Conservation (phyloP, 1,139 yeast species). For the Hanseniaspora sp. region DNA sequence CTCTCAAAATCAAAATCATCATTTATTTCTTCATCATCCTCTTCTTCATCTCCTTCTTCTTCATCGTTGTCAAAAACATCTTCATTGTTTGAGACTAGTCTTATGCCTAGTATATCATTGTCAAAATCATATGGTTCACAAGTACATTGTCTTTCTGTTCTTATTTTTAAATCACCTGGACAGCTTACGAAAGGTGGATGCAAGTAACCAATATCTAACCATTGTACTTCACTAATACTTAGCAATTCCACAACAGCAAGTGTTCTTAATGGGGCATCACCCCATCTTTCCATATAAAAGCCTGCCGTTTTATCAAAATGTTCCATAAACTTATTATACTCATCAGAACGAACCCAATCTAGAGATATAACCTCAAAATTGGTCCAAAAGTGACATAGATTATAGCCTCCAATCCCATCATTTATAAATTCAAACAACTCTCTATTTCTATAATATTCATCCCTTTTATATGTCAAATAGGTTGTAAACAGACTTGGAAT, state of each 20-base stretch:
- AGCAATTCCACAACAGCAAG: conserved; percentile 59
- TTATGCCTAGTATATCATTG: conserved; percentile 42
- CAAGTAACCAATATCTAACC: conserved; percentile 78
- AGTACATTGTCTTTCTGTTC: conserved; percentile 54
- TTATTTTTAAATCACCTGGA: conserved; percentile 47
- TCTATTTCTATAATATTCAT: conserved; percentile 18
- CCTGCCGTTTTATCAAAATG: conserved; percentile 66
- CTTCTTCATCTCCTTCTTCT: conserved; percentile 18
- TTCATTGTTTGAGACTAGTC: conserved; percentile 28
- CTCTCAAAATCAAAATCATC: conserved; percentile 22
- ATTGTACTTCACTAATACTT: conserved; percentile 63
- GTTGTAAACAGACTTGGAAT: conserved; percentile 71
- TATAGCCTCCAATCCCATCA: conserved; percentile 47
- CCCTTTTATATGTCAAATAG: neutral
- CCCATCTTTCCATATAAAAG: conserved; percentile 90
- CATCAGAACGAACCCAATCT: conserved; percentile 55
- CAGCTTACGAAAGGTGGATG: conserved; percentile 79
- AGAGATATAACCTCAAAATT: conserved; percentile 81
- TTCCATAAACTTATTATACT: conserved; percentile 58
- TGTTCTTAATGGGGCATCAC: conserved; percentile 95
- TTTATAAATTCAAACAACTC: conserved; percentile 21
- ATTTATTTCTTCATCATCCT: conserved; percentile 30
- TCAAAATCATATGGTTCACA: conserved; percentile 32
- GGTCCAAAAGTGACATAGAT: conserved; percentile 91
- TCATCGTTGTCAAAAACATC: conserved; percentile 24